Conservation (phyloP, 2,329 filamentous ascomycete species). For the Hansfordia pulvinata region DNA sequence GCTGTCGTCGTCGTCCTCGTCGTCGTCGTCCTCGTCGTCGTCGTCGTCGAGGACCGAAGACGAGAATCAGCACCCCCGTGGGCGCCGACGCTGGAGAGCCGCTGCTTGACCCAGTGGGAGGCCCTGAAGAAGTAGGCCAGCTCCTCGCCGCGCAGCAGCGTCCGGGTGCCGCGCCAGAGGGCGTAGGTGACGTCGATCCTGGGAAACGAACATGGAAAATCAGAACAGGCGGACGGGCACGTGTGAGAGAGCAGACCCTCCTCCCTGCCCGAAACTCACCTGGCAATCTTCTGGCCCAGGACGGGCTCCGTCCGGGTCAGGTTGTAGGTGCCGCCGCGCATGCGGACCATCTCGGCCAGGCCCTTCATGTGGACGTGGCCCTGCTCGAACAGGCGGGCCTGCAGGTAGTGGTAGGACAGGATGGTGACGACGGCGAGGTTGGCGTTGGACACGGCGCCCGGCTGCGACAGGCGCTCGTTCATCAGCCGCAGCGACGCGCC, state of each 20-base stretch:
- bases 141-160: slow-evolving; percentile 5
- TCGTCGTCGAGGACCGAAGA: too few species aligned
- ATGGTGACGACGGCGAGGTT: slow-evolving; percentile 15
- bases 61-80: too few species aligned
- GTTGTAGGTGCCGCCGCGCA: slow-evolving; percentile 15
- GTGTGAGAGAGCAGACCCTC: not conserved
- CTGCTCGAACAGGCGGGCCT: slow-evolving; percentile 7
- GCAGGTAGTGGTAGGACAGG: slow-evolving; percentile 11
- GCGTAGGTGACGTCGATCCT: slow-evolving; percentile 10
- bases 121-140: too few species aligned
- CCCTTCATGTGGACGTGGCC: slow-evolving; percentile 16
- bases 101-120: too few species aligned
- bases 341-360: slow-evolving; percentile 13
- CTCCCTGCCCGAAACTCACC: slow-evolving; percentile 1
- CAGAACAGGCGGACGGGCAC: not conserved
- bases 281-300: slow-evolving; percentile 10
- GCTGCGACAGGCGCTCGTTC: slow-evolving; percentile 13
- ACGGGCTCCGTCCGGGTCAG: slow-evolving; percentile 6
- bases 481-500: slow-evolving; percentile 14
- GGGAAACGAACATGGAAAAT: not conserved
- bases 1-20: too few species aligned
- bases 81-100: too few species aligned
- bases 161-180: slow-evolving; percentile 9
- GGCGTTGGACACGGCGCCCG: slow-evolving; percentile 11
- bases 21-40: too few species aligned